Conservation (phyloP, 148 eudicot genomes). For the Cornus kousa region DNA sequence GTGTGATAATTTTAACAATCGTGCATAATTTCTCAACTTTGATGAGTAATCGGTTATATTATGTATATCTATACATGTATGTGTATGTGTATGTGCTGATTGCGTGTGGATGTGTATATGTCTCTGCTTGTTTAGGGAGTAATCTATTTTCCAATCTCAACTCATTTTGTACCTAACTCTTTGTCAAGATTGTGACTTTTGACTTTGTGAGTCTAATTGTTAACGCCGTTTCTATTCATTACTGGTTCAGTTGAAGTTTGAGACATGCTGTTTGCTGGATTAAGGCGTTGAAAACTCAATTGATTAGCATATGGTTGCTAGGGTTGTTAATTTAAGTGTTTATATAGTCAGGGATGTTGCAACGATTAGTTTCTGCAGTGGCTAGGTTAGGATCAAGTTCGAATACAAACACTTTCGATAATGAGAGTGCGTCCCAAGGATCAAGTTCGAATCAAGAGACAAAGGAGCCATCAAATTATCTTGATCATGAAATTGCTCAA, state of each 20-base stretch:
- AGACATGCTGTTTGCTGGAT: constrained; percentile 4
- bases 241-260: neutral
- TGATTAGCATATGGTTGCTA: neutral
- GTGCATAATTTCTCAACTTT: too few relatives aligned
- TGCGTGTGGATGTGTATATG: neutral
- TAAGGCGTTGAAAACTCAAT: neutral
- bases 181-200: neutral
- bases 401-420: constrained; percentile 12
- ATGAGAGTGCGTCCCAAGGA: constrained; percentile 20
- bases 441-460: constrained; percentile 11
- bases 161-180: neutral
- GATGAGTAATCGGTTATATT: neutral
- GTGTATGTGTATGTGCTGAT: neutral
- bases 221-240: neutral
- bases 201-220: neutral
- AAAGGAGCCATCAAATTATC: constrained; percentile 9
- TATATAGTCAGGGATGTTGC: neutral
- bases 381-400: constrained; percentile 25
- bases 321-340: constrained; percentile 5
- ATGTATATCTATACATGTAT: neutral
- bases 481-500: constrained; percentile 56
- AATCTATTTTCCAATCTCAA: neutral
- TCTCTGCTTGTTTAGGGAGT: neutral
- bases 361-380: constrained; percentile 26
- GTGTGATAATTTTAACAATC: too few relatives aligned